Percentiles rank a stretch among this genome's conserved stretches.
These are phyloP conservation scores for Saturnispora kantuleensis DNA, from an alignment of 805 yeast species.

Conservation along the genomic window DNA sequence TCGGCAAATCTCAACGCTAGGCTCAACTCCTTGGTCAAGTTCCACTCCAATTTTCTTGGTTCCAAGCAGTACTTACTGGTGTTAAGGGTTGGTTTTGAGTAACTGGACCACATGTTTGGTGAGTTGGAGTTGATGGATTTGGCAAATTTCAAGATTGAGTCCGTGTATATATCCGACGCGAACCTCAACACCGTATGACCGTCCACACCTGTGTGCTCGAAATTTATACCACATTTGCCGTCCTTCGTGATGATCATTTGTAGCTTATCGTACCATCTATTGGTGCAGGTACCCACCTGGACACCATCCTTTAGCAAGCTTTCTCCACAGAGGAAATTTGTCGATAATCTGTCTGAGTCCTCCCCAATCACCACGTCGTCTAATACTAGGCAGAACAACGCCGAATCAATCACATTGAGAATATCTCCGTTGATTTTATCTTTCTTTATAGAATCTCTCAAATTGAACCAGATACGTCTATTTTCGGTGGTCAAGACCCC, in stretches of 20 bases:
- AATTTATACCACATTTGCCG: slow-evolving; percentile 88
- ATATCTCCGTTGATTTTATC: slow-evolving; percentile 55
- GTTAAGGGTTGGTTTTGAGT: slow-evolving; percentile 35
- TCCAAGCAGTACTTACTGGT: slow-evolving; percentile 42
- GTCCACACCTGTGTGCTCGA: slow-evolving; percentile 92
- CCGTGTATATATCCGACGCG: slow-evolving; percentile 87
- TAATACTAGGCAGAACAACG: slow-evolving; percentile 72
- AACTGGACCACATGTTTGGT: slow-evolving; percentile 59
- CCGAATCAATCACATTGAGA: slow-evolving; percentile 65
- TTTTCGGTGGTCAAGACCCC: slow-evolving; percentile 89
- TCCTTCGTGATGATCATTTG: slow-evolving; percentile 81
- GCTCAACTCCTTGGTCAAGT: slow-evolving; percentile 64
- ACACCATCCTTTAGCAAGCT: slow-evolving; percentile 72
- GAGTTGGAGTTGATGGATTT: slow-evolving; percentile 66
- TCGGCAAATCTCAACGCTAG: slow-evolving; percentile 83
- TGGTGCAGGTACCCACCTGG: slow-evolving; percentile 89
- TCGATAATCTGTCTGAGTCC: slow-evolving; percentile 55
- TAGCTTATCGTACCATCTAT: slow-evolving; percentile 84
- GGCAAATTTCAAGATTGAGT: slow-evolving; percentile 80
- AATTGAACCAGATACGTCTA: slow-evolving; percentile 76
- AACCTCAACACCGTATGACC: slow-evolving; percentile 88
- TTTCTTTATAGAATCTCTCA: slow-evolving; percentile 43
- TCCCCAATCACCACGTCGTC: slow-evolving; percentile 65
- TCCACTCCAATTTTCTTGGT: slow-evolving; percentile 87
- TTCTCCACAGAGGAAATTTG: slow-evolving; percentile 83